phyloP scores from a whole-genome alignment of 371 early-diverging fungal genomes.

The Rhizopus arrhizus region DNA sequence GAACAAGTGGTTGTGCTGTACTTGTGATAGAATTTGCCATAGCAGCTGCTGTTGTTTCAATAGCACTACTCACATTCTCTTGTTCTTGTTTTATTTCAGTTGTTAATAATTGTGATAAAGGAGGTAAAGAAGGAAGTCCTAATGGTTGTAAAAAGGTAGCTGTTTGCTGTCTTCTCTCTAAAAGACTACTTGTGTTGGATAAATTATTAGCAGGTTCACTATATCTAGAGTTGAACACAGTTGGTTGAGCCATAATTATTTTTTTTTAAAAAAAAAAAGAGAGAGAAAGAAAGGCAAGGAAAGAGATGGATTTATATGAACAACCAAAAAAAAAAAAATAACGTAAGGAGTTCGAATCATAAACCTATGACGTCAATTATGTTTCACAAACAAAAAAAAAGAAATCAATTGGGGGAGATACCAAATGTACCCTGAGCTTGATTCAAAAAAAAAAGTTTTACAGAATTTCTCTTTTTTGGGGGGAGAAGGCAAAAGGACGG shows the following conservation, averaged over 20 bases:
- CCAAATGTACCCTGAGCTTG: slow-evolving; percentile 1
- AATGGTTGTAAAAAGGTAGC: slow-evolving; percentile 36
- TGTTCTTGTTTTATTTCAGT: slow-evolving; percentile 14
- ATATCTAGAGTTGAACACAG: background rate
- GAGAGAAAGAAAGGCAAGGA: slow-evolving; percentile 5
- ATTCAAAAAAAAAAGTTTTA: background rate
- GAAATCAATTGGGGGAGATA: background rate
- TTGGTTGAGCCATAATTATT: background rate
- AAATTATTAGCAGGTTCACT: background rate
- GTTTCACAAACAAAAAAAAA: slow-evolving; percentile 2
- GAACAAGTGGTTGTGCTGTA: slow-evolving; percentile 23
- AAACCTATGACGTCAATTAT: background rate
- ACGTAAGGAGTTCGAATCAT: background rate
- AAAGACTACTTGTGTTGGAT: slow-evolving; percentile 14
- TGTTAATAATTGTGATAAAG: slow-evolving; percentile 35
- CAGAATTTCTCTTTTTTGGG: background rate
- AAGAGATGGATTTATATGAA: slow-evolving; percentile 3
- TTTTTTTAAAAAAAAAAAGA: slow-evolving; percentile 1
- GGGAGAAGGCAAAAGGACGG: background rate
- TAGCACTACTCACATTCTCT: slow-evolving; percentile 7
- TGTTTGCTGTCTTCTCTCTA: slow-evolving; percentile 42
- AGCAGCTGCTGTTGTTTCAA: slow-evolving; percentile 10
- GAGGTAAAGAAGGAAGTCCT: slow-evolving; percentile 38
- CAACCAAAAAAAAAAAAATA: slow-evolving; percentile 8
- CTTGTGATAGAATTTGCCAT: slow-evolving; percentile 14